A percentile compares a stretch with the other conserved stretches of the same genome.
These are phyloP conservation scores for Corynascus novoguineensis DNA, from an alignment of 495 filamentous ascomycete genomes.

Conservation along the genomic window DNA sequence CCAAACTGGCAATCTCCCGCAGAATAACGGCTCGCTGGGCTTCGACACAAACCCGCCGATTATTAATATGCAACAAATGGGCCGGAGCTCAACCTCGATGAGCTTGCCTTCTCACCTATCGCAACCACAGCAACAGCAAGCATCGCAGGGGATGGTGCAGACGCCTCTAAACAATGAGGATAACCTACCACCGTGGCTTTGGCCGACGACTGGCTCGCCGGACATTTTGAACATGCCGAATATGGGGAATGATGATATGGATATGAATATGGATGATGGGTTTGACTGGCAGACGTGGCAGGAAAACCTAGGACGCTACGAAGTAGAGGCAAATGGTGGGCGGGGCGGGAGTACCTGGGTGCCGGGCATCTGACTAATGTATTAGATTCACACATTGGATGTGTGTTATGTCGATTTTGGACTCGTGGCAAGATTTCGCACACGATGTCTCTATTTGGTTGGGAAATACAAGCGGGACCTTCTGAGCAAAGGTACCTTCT, in stretches of 20 bases:
- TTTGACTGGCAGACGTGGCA: slow-evolving; percentile 48
- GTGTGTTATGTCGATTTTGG: too few species aligned
- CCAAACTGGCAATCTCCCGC: slow-evolving; percentile 2
- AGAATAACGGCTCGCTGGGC: neutral
- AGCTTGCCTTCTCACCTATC: neutral
- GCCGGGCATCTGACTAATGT: slow-evolving; percentile 13
- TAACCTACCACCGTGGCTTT: slow-evolving; percentile 43
- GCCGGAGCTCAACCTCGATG: neutral
- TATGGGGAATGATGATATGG: slow-evolving; percentile 27
- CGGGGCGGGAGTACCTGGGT: slow-evolving; percentile 21
- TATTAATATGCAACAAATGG: neutral
- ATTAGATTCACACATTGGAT: too few species aligned
- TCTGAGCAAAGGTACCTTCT: too few species aligned
- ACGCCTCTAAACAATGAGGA: slow-evolving; percentile 16
- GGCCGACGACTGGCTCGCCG: slow-evolving; percentile 25
- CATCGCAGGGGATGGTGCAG: neutral
- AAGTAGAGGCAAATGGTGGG: slow-evolving; percentile 29
- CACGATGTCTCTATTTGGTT: too few species aligned
- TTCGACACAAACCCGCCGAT: slow-evolving; percentile 9
- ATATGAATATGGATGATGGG: slow-evolving; percentile 38
- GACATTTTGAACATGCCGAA: slow-evolving; percentile 18
- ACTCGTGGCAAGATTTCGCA: too few species aligned
- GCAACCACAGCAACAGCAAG: slow-evolving; percentile 13
- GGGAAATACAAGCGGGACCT: too few species aligned
- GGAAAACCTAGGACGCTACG: slow-evolving; percentile 33